Conservation (phyloP, 257 asterid species). For the Solanum verrucosum region DNA sequence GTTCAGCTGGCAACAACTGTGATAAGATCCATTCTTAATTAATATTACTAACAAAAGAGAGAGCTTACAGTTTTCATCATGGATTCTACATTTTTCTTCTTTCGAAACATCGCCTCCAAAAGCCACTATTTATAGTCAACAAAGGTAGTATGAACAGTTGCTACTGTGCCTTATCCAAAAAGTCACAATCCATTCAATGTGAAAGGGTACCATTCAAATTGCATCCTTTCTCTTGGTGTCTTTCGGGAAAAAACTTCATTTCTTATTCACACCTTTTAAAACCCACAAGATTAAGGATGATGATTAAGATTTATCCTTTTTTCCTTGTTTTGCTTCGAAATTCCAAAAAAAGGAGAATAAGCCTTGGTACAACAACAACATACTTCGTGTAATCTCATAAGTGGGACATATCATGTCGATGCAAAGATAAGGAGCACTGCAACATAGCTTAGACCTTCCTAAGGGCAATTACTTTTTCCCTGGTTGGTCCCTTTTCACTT, state of each 20-base stretch:
- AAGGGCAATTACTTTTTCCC: background rate
- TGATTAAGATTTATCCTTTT: background rate
- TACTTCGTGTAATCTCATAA: background rate
- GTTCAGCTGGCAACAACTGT: conserved; percentile 6
- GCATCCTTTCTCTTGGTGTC: background rate
- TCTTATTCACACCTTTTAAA: background rate
- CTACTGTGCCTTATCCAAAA: background rate
- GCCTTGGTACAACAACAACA: background rate
- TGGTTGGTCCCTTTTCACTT: background rate
- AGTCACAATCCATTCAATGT: background rate
- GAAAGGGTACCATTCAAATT: background rate
- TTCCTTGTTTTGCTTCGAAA: background rate
- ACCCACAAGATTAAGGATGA: background rate
- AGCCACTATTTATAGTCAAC: conserved; percentile 12
- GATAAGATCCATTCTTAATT: background rate
- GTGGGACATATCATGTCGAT: background rate
- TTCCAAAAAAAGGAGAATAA: background rate
- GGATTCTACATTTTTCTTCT: conserved; percentile 84
- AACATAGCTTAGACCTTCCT: background rate
- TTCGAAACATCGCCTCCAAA: conserved; percentile 97
- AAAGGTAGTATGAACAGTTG: background rate
- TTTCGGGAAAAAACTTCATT: no score
- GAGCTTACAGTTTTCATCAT: conserved; percentile 81
- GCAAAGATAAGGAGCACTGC: background rate
- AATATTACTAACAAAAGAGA: background rate